Evolutionary conservation across 768 basidiomycete genomes (phyloP), one percentile per base, ranked within the genome.

Genomic region (Lactarius vividus): DNA sequence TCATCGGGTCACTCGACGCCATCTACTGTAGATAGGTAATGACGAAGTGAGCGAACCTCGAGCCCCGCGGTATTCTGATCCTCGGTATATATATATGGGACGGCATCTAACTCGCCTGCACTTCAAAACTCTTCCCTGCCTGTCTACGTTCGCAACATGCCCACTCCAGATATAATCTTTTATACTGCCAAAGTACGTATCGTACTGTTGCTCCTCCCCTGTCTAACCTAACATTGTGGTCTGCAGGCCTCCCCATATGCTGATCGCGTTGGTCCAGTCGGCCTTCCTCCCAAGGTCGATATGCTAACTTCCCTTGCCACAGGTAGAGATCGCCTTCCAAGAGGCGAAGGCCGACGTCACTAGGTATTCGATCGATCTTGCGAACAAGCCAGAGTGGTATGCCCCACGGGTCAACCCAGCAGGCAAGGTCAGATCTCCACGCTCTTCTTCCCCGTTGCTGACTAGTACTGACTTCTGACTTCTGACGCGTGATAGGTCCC

Each of bases 351-450:
- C 82, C 0, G 71, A 79, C 1, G 84, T 78, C 70, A 81, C 78
- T 37, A 74, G 79, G 26, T 85, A 78, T 65, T 79, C 85, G 67
- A 81, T 89, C 46, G 83, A 88, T 69, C 74, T 89, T n/a, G 53
- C 66, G 66, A 83, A 85, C 75, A 89, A 88, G 75, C 88, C 88
- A 0, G 83, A 80, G 57, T 88, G 87, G 87, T 88, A 85, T 71
- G 82, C 82, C 0, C 79, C 81, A 0, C 78, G 83, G 61, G 81
- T 89, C 46, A 88, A 88, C 73, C 83, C 83, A 1, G 85, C 81
- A 1, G 81, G 82, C 74, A 87, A 88, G 79, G 87, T 85, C 70
- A 23, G 74, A 71, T 6, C 5, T 26, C 11, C 56, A 2, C n/a
- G 31, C 16, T 3, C 39, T 23, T 13, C 16, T 11, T 7, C 1